Evolutionary conservation across 192 early-diverging fungal species (phyloP).

Genomic region (Coemansia sp.): DNA sequence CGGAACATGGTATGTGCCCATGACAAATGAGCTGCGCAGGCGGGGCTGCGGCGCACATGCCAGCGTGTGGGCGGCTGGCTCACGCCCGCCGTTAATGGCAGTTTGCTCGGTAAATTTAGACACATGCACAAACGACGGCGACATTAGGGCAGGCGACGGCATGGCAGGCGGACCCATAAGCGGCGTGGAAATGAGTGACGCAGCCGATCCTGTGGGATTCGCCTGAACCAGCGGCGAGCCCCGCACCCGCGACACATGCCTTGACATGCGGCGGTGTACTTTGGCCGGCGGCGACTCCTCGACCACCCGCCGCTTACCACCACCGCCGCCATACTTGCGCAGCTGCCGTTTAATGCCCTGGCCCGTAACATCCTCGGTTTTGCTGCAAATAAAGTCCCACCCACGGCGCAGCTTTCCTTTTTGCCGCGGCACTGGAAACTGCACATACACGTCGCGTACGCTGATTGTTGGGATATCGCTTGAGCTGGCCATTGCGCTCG

Average conservation of each 20-base stretch:
- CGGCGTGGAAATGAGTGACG: constrained; percentile 24
- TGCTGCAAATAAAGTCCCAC: constrained; percentile 53
- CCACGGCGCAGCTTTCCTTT: constrained; percentile 46
- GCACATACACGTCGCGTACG: constrained; percentile 52
- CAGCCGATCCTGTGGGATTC: neutral
- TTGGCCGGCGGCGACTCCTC: constrained; percentile 16
- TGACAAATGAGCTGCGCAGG: neutral
- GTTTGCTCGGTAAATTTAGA: constrained; percentile 12
- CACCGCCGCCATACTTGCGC: constrained; percentile 47
- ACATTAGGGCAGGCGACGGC: constrained; percentile 13
- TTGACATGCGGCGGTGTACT: constrained; percentile 17
- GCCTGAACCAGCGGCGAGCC: constrained; percentile 8
- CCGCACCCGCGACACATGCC: neutral
- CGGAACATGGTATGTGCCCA: constrained; percentile 8
- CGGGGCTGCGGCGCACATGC: neutral
- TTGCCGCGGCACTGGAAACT: constrained; percentile 37
- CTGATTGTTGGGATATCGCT: constrained; percentile 47
- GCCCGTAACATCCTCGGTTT: constrained; percentile 52
- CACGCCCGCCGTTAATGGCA: constrained; percentile 27
- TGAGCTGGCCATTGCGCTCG: constrained; percentile 14
- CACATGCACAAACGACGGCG: constrained; percentile 41
- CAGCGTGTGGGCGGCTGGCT: constrained; percentile 1
- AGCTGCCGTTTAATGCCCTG: constrained; percentile 51
- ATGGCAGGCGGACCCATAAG: constrained; percentile 10
- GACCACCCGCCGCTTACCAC: constrained; percentile 47